These are phyloP conservation scores for Hypoxylon trugodes DNA, from an alignment of 495 filamentous ascomycete species.

Conservation along the genomic window DNA sequence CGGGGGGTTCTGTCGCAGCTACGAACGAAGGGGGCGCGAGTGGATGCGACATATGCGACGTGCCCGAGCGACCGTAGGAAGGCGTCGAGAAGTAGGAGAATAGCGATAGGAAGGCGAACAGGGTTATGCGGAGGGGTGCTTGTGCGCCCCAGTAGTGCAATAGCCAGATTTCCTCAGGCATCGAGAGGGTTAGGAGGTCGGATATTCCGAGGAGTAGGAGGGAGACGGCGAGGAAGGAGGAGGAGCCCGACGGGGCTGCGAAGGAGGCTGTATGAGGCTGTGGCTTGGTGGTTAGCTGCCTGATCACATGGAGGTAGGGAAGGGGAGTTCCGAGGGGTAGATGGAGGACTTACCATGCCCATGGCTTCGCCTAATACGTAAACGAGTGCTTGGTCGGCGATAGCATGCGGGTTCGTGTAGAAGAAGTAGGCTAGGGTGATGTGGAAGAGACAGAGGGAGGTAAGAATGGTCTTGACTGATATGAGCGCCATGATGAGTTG, in stretches of 20 bases:
- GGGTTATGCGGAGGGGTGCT: slow-evolving; percentile 69
- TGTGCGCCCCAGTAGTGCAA: slow-evolving; percentile 74
- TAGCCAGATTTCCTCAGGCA: slow-evolving; percentile 72
- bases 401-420: slow-evolving; percentile 69
- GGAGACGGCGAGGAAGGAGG: slow-evolving; percentile 75
- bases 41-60: slow-evolving; percentile 42
- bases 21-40: slow-evolving; percentile 9
- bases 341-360: slow-evolving; percentile 66
- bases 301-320: background rate
- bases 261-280: slow-evolving; percentile 63
- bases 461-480: slow-evolving; percentile 78
- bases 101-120: slow-evolving; percentile 71
- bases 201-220: slow-evolving; percentile 72
- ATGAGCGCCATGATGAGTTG: slow-evolving; percentile 74
- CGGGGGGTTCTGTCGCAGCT: slow-evolving; percentile 43
- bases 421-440: slow-evolving; percentile 84
- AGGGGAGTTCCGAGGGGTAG: slow-evolving; percentile 1
- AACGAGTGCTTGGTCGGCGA: slow-evolving; percentile 82
- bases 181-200: slow-evolving; percentile 76
- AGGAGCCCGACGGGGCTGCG: slow-evolving; percentile 68
- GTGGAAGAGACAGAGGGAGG: slow-evolving; percentile 81
- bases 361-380: slow-evolving; percentile 85
- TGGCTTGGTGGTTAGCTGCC: background rate
- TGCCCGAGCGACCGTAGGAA: slow-evolving; percentile 40
- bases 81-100: slow-evolving; percentile 70